phyloP scores from a whole-genome alignment of 2,329 filamentous ascomycete genomes.

The Neonectria ditissima region DNA sequence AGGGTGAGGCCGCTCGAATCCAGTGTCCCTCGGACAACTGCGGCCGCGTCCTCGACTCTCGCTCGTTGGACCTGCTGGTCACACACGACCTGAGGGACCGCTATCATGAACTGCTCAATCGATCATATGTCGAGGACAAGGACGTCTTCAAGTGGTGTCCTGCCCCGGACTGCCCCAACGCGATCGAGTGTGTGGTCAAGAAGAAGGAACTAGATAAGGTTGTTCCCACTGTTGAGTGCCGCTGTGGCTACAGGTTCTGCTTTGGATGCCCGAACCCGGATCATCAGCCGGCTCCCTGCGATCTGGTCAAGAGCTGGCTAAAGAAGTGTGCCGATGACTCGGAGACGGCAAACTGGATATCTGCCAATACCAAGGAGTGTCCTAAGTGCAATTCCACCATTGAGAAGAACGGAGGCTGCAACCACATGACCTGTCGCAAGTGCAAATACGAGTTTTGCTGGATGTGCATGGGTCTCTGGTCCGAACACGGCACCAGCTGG shows the following conservation, averaged over 20 bases:
- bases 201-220: slow-evolving; percentile 85
- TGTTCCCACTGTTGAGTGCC: slow-evolving; percentile 90
- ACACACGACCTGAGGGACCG: slow-evolving; percentile 66
- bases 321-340: slow-evolving; percentile 99
- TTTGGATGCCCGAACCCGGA: slow-evolving; percentile 92
- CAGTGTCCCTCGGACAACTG: slow-evolving; percentile 92
- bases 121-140: slow-evolving; percentile 97
- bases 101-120: slow-evolving; percentile 87
- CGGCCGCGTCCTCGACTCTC: slow-evolving; percentile 90
- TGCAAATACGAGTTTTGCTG: slow-evolving; percentile 98
- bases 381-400: slow-evolving; percentile 97
- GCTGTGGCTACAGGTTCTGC: slow-evolving; percentile 89
- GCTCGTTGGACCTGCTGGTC: slow-evolving; percentile 83
- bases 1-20: slow-evolving; percentile 94
- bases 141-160: slow-evolving; percentile 98
- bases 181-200: slow-evolving; percentile 88
- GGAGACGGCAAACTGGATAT: slow-evolving; percentile 99
- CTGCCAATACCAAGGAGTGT: slow-evolving; percentile 98
- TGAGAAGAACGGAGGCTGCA: slow-evolving; percentile 98
- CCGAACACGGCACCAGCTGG: slow-evolving; percentile 98
- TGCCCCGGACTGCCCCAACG: slow-evolving; percentile 95
- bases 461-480: slow-evolving; percentile 99
- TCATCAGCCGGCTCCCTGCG: slow-evolving; percentile 93
- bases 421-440: slow-evolving; percentile 97
- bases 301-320: slow-evolving; percentile 92